phyloP scores from a whole-genome alignment of 371 early-diverging fungal species.

The Blakeslea trispora region DNA sequence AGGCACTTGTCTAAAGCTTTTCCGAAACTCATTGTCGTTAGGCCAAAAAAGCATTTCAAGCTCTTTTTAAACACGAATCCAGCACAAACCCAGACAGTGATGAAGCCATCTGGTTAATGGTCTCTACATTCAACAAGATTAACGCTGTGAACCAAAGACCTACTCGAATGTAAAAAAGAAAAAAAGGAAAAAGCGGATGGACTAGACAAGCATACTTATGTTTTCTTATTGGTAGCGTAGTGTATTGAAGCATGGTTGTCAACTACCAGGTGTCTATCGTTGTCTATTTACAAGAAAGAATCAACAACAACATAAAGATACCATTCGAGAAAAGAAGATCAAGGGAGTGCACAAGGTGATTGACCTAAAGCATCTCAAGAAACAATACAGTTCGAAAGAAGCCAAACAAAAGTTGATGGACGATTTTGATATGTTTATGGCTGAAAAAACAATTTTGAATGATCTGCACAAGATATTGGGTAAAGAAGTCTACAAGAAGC shows the following conservation, averaged over 20 bases:
- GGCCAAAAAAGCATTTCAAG: conserved; percentile 39
- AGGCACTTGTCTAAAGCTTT: too few species aligned
- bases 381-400: conserved; percentile 76
- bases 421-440: conserved; percentile 78
- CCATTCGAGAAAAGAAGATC: conserved; percentile 62
- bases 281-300: conserved; percentile 89
- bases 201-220: too few species aligned
- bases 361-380: conserved; percentile 75
- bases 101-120: conserved; percentile 43
- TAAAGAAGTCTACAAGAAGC: conserved; percentile 82
- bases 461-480: conserved; percentile 83
- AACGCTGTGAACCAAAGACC: conserved; percentile 24
- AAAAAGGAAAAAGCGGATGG: too few species aligned
- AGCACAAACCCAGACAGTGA: conserved; percentile 18
- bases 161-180: conserved; percentile 32
- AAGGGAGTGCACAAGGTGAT: conserved; percentile 72
- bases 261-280: conserved; percentile 46
- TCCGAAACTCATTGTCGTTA: conserved; percentile 4
- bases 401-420: conserved; percentile 71
- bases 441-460: conserved; percentile 78
- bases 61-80: conserved; percentile 36
- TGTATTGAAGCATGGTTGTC: conserved; percentile 43
- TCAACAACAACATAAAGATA: conserved; percentile 72
- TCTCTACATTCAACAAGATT: conserved; percentile 29
- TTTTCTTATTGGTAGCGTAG: conserved; percentile 16